phyloP scores from a whole-genome alignment of 2,329 filamentous ascomycete species.

The Colletotrichum tabaci region DNA sequence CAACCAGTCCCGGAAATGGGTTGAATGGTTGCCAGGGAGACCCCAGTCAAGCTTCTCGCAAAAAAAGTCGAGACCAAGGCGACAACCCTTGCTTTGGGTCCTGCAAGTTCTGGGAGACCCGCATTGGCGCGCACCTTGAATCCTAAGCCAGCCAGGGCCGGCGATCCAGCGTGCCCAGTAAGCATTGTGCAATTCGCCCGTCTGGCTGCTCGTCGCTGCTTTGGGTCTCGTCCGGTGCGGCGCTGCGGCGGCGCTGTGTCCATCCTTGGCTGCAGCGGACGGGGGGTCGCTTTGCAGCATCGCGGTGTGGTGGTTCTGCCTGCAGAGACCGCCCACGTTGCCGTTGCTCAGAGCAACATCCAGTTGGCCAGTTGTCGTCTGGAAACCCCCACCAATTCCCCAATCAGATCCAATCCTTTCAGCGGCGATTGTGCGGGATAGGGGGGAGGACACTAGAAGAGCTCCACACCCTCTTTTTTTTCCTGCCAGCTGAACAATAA shows the following conservation, averaged over 20 bases:
- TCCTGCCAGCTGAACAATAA: constrained; percentile 8
- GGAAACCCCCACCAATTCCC: constrained; percentile 34
- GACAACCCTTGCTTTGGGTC: constrained; percentile 17
- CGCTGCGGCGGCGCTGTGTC: background rate
- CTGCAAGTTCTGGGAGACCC: constrained; percentile 28
- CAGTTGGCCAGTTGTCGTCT: constrained; percentile 38
- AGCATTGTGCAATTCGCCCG: constrained; percentile 1
- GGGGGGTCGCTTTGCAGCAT: background rate
- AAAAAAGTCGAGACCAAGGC: constrained; percentile 41
- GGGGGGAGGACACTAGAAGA: constrained; percentile 8
- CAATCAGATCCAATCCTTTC: constrained; percentile 38
- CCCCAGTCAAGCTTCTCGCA: constrained; percentile 26
- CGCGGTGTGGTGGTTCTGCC: constrained; percentile 7
- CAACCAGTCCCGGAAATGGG: constrained; percentile 31
- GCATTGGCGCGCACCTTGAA: constrained; percentile 37
- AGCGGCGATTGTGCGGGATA: constrained; percentile 41
- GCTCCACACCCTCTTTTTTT: constrained; percentile 6
- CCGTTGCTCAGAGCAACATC: constrained; percentile 42
- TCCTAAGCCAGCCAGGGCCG: background rate
- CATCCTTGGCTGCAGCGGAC: constrained; percentile 5
- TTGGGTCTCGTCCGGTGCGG: constrained; percentile 7
- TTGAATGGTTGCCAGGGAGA: constrained; percentile 37
- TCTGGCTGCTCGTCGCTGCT: constrained; percentile 1
- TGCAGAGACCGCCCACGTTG: background rate
- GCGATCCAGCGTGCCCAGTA: background rate